A percentile compares a stretch with the other conserved stretches of the same genome.
These are phyloP conservation scores for Lasiosphaeria miniovina DNA, from an alignment of 495 filamentous ascomycete genomes.

Conservation along the genomic window DNA sequence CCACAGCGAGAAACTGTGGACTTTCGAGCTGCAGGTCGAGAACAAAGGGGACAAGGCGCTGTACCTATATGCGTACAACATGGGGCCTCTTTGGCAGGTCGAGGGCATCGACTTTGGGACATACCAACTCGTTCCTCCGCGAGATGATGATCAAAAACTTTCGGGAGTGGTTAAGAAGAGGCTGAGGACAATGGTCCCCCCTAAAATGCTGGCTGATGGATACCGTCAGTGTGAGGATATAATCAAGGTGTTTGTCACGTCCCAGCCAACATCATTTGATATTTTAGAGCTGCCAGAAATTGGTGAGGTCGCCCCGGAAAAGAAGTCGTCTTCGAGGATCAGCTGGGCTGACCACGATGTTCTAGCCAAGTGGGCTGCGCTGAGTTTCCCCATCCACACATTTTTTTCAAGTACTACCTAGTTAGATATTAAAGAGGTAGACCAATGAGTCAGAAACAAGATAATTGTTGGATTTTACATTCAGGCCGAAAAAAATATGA, in stretches of 20 bases:
- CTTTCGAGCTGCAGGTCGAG: not conserved
- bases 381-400: no score
- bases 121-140: not conserved
- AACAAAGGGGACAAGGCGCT: not conserved
- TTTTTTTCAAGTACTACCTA: no score
- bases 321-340: not conserved
- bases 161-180: not conserved
- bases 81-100: not conserved
- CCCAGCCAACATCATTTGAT: constrained; percentile 3
- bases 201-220: not conserved
- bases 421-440: no score
- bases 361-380: no score
- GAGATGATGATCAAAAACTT: not conserved
- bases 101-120: not conserved
- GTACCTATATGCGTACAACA: not conserved
- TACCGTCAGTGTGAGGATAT: constrained; percentile 2
- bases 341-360: no score
- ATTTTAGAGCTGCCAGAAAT: constrained; percentile 8
- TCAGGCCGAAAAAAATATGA: no score
- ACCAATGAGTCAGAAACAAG: no score
- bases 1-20: not conserved
- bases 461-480: no score
- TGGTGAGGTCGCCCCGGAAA: not conserved
- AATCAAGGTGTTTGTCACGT: constrained; percentile 12
- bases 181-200: not conserved